Conservation (phyloP, 2,329 filamentous ascomycete species). For the Exophiala bonariae region DNA sequence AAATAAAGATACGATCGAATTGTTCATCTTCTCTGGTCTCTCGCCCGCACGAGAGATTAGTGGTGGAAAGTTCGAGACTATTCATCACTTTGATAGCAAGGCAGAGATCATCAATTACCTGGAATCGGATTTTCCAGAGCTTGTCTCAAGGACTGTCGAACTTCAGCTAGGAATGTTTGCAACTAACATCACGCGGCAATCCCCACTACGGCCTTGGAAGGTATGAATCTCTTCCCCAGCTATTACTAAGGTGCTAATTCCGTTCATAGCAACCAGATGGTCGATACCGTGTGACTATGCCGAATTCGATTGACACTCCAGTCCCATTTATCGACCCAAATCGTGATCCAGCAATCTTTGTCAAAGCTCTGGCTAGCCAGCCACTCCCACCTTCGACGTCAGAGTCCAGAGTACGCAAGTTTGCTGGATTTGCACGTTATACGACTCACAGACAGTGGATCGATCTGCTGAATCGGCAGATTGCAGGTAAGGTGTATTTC, state of each 20-base stretch:
- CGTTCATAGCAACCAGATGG: neutral
- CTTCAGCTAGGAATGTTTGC: slow-evolving; percentile 1
- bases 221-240: neutral
- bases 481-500: neutral
- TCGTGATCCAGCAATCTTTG: neutral
- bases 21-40: slow-evolving; percentile 4
- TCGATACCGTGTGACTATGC: neutral
- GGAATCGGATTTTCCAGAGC: neutral
- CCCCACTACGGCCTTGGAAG: neutral
- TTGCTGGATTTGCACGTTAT: neutral
- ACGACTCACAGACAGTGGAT: neutral
- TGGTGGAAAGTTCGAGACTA: neutral
- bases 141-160: neutral
- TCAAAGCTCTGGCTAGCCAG: neutral
- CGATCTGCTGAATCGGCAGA: neutral
- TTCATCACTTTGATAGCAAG: slow-evolving; percentile 24
- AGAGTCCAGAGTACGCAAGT: neutral
- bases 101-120: neutral
- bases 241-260: neutral
- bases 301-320: neutral
- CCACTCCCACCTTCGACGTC: neutral
- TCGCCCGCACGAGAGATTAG: neutral
- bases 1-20: neutral
- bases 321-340: slow-evolving; percentile 2
- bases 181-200: neutral